Base-by-base conservation (phyloP, 805 yeast species). In the Suhomyces sp. region DNA sequence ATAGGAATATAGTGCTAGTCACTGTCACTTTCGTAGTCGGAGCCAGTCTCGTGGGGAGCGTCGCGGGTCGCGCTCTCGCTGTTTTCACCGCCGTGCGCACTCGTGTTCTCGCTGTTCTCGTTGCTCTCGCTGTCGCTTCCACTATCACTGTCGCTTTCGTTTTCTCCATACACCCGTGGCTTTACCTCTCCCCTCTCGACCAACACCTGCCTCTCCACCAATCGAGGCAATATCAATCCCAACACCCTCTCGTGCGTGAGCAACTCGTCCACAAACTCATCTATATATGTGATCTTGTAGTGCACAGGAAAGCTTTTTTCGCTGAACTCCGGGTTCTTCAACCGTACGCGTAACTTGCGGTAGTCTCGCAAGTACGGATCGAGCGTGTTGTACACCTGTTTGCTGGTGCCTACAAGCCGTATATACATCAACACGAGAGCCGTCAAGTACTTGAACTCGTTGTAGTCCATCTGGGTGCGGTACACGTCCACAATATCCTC, bases 181-280 rank as follows among this genome's bases (percentile, higher is more conserved):
- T 63, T 70, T 2, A 79, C 54, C 24, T 71, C 44, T 0, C 77
- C 82, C 36, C 66, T 68, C 17, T 78, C 80, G 36, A 77, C 80
- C 48, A 80, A 65, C 2, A 59, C 64, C 17, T 61, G 61, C 41
- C 86, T 62, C 3, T 67, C 68, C 4, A 66, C 67, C 64, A 90
- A 56, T 58, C 90, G 57, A 0, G 97, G 96, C 47, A 93, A 64
- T 2, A 88, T 82, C 49, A 91, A 71, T 47, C 89, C 97, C 59
- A 88, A 80, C 19, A 87, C 86, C 54, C 90, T 77, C 38, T 80
- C 82, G 35, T 79, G 73, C 1, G 63, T 72, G 24, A 87, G 66
- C 46, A 93, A 64, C 41, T 71, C 69, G 60, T 93, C 97, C 0
- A 84, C 79, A 62, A 86, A 80, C 63, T 86, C 93, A 67, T 93